Base-by-base conservation (phyloP, 2,329 filamentous ascomycete genomes). In the Clarireedia monteithiana region DNA sequence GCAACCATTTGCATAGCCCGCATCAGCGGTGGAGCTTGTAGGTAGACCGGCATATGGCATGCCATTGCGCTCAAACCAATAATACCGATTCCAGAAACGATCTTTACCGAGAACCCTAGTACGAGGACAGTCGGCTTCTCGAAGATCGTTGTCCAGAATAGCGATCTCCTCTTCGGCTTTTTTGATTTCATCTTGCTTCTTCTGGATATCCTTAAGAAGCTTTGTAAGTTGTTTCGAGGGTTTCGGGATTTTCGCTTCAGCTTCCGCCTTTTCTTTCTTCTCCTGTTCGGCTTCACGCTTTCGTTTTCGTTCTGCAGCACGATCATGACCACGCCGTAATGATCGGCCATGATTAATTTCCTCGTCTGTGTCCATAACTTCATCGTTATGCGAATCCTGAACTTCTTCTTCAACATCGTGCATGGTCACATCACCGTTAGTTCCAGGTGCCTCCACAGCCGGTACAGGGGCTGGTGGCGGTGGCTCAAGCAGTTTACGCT, bases 51-150 rank as follows among this genome's bases (percentile, higher is more conserved):
- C 90, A 66, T 92, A 96, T 0, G 94, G 94, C 91, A 97, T 97
- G 24, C 91, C 94, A 67, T 97, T 99, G 60, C 92, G 86, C 73
- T 99, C 94, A 70, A 97, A 96, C 92, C 94, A 99, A 77, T 95
- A 97, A 72, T 97, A 99, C 53, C 92, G 84, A 72, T 99, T 97
- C 84, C 92, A 96, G 77, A 96, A 99, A 46, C 94, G 84, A 72
- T 99, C 94, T 70, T 94, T 92, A 58, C 94, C 94, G 26, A 99
- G 78, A 17, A 92, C 84, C 60, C 89, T 85, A 17, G 91, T 96
- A 59, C 94, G 86, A 38, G 91, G 89, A 65, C 92, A 96, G 71
- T 96, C 89, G 42, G 91, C 91, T 72, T 97, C 92, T 52, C 94
- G 88, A 47, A 99, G 78, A 69, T 97, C 91, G 65, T 95, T 91